Evolutionary conservation across 2,329 filamentous ascomycete species (phyloP).

Genomic region (Alternaria longipes): DNA sequence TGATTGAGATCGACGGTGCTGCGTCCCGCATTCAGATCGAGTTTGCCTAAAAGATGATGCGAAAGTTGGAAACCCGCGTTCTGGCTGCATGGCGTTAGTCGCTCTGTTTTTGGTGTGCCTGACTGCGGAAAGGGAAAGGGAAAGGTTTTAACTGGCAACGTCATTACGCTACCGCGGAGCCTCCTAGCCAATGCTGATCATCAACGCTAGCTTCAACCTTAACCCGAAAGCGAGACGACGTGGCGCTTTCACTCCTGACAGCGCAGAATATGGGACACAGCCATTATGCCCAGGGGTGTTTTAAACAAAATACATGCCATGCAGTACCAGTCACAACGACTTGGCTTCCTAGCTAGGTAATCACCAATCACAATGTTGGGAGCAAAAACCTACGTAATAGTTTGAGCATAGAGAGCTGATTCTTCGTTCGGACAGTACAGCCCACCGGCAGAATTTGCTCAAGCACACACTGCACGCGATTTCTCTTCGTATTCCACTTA

Average conservation of each 20-base stretch:
- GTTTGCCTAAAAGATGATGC: too few relatives aligned
- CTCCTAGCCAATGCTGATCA: constrained; percentile 4
- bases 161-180: neutral
- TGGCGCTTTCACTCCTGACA: constrained; percentile 1
- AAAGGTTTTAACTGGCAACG: neutral
- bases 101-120: neutral
- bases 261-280: neutral
- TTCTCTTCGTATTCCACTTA: neutral
- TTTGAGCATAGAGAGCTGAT: neutral
- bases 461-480: neutral
- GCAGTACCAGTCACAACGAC: too few relatives aligned
- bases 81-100: constrained; percentile 5
- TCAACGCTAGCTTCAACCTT: neutral
- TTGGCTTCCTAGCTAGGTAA: too few relatives aligned
- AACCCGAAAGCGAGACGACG: neutral
- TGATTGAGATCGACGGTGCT: constrained; percentile 3
- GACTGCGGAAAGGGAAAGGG: neutral
- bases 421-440: neutral
- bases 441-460: neutral
- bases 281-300: neutral
- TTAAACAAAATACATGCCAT: too few relatives aligned
- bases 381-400: too few relatives aligned
- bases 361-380: too few relatives aligned
- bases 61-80: neutral
- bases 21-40: too few relatives aligned